Percentiles rank a stretch among this genome's conserved stretches.
phyloP scores from a whole-genome alignment of 2,329 filamentous ascomycete species.

The Hypoxylon sp. region DNA sequence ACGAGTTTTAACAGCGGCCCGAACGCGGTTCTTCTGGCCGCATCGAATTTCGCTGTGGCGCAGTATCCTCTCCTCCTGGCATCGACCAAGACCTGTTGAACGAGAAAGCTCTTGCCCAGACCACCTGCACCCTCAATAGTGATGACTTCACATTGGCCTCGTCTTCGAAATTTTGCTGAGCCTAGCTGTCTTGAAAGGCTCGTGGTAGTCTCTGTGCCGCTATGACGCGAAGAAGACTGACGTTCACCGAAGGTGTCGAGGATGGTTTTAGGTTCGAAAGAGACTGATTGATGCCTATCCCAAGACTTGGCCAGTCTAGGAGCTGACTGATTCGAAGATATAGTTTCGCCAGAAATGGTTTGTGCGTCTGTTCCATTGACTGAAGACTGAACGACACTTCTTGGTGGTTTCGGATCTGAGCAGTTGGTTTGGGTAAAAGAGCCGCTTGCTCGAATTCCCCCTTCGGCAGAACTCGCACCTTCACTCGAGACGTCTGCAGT shows the following conservation, averaged over 20 bases:
- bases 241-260: conserved; percentile 62
- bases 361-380: conserved; percentile 49
- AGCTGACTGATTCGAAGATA: conserved; percentile 62
- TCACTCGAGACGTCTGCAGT: conserved; percentile 70
- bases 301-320: conserved; percentile 60
- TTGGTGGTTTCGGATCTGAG: conserved; percentile 58
- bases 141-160: conserved; percentile 74
- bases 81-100: conserved; percentile 73
- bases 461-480: conserved; percentile 69
- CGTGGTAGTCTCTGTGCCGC: conserved; percentile 59
- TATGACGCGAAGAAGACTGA: conserved; percentile 57
- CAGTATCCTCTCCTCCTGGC: conserved; percentile 73
- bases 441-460: conserved; percentile 62
- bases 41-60: conserved; percentile 75
- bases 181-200: conserved; percentile 68
- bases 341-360: conserved; percentile 58
- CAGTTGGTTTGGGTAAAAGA: conserved; percentile 63
- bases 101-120: conserved; percentile 74
- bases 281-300: conserved; percentile 67
- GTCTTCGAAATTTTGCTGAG: conserved; percentile 69
- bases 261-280: conserved; percentile 62
- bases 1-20: conserved; percentile 74
- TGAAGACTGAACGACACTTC: conserved; percentile 58
- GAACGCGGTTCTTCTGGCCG: conserved; percentile 70
- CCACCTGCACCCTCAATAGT: conserved; percentile 72